Evolutionary conservation across 1,284 basidiomycete species (phyloP).

Genomic region (Caloboletus inedulis): DNA sequence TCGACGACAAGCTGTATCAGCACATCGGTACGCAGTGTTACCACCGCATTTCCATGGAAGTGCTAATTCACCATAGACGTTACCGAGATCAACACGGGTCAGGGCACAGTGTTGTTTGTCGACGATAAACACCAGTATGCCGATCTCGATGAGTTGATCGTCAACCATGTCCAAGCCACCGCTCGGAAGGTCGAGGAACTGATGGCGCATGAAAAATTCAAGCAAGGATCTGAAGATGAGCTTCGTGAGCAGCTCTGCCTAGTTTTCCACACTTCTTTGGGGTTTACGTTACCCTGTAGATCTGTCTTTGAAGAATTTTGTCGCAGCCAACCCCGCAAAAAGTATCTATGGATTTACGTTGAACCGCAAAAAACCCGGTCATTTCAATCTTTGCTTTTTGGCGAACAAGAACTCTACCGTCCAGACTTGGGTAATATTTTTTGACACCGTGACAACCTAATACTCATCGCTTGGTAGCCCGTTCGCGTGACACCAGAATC

Average conservation of each 20-base stretch:
- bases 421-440: slow-evolving; percentile 77
- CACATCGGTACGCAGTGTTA: slow-evolving; percentile 74
- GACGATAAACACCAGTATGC: slow-evolving; percentile 83
- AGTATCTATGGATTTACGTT: slow-evolving; percentile 96
- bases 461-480: slow-evolving; percentile 49
- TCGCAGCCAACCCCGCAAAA: slow-evolving; percentile 90
- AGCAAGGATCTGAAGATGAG: slow-evolving; percentile 82
- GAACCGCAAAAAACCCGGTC: slow-evolving; percentile 87
- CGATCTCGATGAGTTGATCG: slow-evolving; percentile 96
- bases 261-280: neutral
- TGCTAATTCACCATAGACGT: slow-evolving; percentile 61
- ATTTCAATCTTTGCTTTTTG: slow-evolving; percentile 93
- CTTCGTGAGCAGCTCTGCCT: slow-evolving; percentile 63
- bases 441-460: neutral
- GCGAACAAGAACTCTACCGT: slow-evolving; percentile 89
- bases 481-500: slow-evolving; percentile 88
- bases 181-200: slow-evolving; percentile 92
- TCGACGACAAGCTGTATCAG: slow-evolving; percentile 94
- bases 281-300: slow-evolving; percentile 45
- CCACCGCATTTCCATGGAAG: neutral
- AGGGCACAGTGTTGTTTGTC: slow-evolving; percentile 74
- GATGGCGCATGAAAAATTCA: slow-evolving; percentile 96
- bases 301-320: slow-evolving; percentile 84
- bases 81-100: slow-evolving; percentile 79
- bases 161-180: slow-evolving; percentile 96